Conservation (phyloP, 1,284 basidiomycete species). For the Apiotrichum brassicae region DNA sequence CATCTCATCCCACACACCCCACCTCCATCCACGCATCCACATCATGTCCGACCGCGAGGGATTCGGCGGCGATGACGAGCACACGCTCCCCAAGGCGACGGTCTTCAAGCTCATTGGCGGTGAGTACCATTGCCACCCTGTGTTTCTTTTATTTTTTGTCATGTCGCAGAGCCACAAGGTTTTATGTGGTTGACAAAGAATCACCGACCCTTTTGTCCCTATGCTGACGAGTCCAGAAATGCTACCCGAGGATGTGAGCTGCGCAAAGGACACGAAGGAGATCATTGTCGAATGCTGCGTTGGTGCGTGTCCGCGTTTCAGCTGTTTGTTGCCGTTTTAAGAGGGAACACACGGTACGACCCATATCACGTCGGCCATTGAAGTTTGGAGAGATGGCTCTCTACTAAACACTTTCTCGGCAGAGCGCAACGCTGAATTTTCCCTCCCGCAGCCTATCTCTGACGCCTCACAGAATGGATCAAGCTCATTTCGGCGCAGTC, state of each 20-base stretch:
- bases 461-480: slow-evolving; percentile 72
- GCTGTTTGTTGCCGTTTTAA: not conserved
- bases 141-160: too few species aligned
- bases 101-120: slow-evolving; percentile 95
- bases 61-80: slow-evolving; percentile 67
- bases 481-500: slow-evolving; percentile 95
- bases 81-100: slow-evolving; percentile 92
- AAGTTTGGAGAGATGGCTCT: too few species aligned
- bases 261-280: slow-evolving; percentile 93
- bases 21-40: not conserved
- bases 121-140: slow-evolving; percentile 41
- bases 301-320: slow-evolving; percentile 54
- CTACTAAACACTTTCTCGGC: too few species aligned
- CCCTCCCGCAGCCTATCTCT: not conserved
- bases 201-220: too few species aligned
- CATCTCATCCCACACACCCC: not conserved
- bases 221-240: slow-evolving; percentile 57
- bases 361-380: too few species aligned
- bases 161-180: too few species aligned
- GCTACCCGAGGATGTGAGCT: slow-evolving; percentile 79
- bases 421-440: too few species aligned
- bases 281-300: slow-evolving; percentile 97
- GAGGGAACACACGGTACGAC: too few species aligned
- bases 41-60: slow-evolving; percentile 43
- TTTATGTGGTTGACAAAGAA: too few species aligned